Base-by-base conservation (phyloP, 164 flowering plant species). In the Hamamelis virginiana region DNA sequence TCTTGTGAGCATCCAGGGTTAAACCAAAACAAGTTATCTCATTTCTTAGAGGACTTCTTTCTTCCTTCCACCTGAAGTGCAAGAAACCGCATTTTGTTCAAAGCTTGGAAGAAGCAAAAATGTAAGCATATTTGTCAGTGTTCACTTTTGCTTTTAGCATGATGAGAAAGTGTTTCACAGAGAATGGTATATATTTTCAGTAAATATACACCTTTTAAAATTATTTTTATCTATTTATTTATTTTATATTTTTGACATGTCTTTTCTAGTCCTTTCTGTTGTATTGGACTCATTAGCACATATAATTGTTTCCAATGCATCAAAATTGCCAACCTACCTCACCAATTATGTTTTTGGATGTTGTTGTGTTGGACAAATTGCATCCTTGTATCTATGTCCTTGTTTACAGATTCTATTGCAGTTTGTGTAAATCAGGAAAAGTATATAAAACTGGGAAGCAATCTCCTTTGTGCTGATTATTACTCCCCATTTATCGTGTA, bases 31-130 rank as follows among this genome's bases (percentile, higher is more conserved):
- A 91, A 69, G 83, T 81, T 59, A 79, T 85, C 62, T 80, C 97
- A 59, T 95, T 92, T 86, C 86, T 91, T 56, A 83, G 72, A 74
- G 99, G 99, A 43, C 97, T 95, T 52, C 78, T 86, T 70, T 82
- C 86, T 72, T 82, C 83, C 15, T 90, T 76, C 76, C 97, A 91
- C 78, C 66, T 82, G 69, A 95, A 92, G 80, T 89, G 97, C 89
- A 91, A 83, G 83, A 87, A 87, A 67, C 71, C 85, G 63, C 77
- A 72, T 8, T 95, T 95, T 69, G 63, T 75, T 64, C 77, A 72
- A 69, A 78, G 91, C 75, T 77, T 95, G 81, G 92, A 88, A 77
- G 99, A 95, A 82, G 96, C 97, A 48, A 95, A 85, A 87, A 70
- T 72, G 99, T 90, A 78, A 88, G 83, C 18, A 43, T 58, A 56